Conservation (phyloP, 495 filamentous ascomycete genomes). For the Tetracladium setigerum region DNA sequence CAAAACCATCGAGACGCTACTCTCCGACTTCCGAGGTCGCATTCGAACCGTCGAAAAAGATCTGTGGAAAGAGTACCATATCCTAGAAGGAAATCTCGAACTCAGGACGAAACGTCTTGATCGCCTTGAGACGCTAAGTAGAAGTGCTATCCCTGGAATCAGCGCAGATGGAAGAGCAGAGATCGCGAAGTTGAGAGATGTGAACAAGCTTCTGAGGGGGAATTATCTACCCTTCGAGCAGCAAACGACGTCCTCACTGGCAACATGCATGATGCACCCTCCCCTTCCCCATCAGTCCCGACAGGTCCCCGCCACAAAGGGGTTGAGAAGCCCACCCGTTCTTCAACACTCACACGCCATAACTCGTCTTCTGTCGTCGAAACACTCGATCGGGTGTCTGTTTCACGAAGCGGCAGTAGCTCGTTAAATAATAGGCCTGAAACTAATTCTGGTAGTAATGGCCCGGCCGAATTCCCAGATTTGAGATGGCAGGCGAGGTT, state of each 20-base stretch:
- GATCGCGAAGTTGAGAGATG: conserved; percentile 63
- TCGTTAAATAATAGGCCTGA: neutral
- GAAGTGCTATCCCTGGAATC: conserved; percentile 32
- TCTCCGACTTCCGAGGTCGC: conserved; percentile 72
- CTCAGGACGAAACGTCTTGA: conserved; percentile 80
- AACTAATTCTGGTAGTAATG: neutral
- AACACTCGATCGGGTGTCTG: conserved; percentile 5
- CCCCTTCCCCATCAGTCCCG: conserved; percentile 40
- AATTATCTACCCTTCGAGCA: conserved; percentile 65
- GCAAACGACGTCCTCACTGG: conserved; percentile 22
- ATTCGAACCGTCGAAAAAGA: conserved; percentile 81
- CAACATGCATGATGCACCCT: conserved; percentile 18
- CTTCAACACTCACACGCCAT: conserved; percentile 15
- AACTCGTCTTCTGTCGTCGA: conserved; percentile 16
- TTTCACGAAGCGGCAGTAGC: conserved; percentile 3
- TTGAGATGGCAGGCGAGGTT: conserved; percentile 77
- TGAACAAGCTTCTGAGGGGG: conserved; percentile 80
- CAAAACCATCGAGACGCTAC: conserved; percentile 76
- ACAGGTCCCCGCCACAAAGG: conserved; percentile 33
- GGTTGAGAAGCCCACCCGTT: conserved; percentile 5
- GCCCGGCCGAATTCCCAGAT: conserved; percentile 35
- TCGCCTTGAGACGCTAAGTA: conserved; percentile 68
- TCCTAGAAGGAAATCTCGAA: conserved; percentile 73
- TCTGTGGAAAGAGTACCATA: conserved; percentile 82
- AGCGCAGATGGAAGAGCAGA: conserved; percentile 41